phyloP scores from a whole-genome alignment of 352 stramenopile species.

The Pythium insidiosum region DNA sequence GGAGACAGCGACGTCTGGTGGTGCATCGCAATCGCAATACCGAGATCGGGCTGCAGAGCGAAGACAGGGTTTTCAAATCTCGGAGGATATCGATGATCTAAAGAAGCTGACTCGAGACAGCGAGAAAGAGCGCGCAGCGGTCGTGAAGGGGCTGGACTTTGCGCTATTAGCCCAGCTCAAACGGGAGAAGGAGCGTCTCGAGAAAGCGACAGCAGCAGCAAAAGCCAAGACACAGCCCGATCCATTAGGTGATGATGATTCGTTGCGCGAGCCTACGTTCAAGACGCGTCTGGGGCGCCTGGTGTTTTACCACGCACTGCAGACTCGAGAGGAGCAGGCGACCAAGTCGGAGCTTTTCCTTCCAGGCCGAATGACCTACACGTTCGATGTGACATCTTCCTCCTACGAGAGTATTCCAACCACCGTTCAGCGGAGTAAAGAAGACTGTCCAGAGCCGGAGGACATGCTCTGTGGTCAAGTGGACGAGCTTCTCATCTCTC shows the following conservation, averaged over 20 bases:
- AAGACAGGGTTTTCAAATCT: conserved; percentile 22
- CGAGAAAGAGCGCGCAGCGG: conserved; percentile 80
- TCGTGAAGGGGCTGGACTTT: conserved; percentile 88
- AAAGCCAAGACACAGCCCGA: no score
- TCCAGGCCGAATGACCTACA: conserved; percentile 68
- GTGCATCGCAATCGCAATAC: conserved; percentile 19
- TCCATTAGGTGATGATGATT: no score
- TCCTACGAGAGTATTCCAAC: conserved; percentile 45
- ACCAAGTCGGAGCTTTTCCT: conserved; percentile 62
- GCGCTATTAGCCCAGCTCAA: conserved; percentile 83
- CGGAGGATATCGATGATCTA: no score
- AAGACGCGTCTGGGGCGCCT: conserved; percentile 46
- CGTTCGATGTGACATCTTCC: conserved; percentile 34
- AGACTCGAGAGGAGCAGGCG: conserved; percentile 18
- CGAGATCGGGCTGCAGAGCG: conserved; percentile 65
- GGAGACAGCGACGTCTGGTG: neutral
- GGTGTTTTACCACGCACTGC: conserved; percentile 59
- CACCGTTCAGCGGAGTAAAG: conserved; percentile 63
- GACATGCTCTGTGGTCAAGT: conserved; percentile 49
- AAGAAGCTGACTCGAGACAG: conserved; percentile 78
- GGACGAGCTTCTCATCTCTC: conserved; percentile 32
- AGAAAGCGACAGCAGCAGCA: conserved; percentile 16
- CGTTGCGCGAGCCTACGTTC: conserved; percentile 28
- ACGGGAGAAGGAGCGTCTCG: conserved; percentile 58
- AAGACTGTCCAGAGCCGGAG: conserved; percentile 54